A percentile compares a stretch with the other conserved stretches of the same genome.
Evolutionary conservation across 306 rosid genomes (phyloP).

Genomic region (Acacia acuminata): DNA sequence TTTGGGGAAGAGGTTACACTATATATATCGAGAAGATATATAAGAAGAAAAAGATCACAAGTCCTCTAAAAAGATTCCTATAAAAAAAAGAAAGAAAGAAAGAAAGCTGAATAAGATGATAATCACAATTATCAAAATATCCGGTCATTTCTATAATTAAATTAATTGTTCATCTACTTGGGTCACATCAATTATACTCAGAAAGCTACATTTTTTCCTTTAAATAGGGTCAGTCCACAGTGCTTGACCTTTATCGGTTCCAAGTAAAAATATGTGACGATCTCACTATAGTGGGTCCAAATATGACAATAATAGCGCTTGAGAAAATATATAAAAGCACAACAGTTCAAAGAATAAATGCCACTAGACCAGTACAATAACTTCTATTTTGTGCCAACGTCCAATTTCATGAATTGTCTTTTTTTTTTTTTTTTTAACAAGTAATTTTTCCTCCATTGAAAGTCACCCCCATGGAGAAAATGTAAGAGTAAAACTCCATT

Average conservation of each 20-base stretch:
- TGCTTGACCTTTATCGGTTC: not conserved
- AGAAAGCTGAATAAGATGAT: not conserved
- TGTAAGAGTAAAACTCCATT: too few species aligned
- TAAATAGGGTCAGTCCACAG: not conserved
- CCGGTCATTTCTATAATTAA: not conserved
- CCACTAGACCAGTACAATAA: not conserved
- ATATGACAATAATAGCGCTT: conserved; percentile 16
- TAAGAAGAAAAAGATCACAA: not conserved
- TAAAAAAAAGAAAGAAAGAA: too few species aligned
- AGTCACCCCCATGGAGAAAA: too few species aligned
- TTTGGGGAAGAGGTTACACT: not conserved
- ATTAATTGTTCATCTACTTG: not conserved
- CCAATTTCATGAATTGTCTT: not conserved
- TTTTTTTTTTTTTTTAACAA: not conserved
- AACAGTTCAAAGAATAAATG: conserved; percentile 14
- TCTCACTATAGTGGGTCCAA: conserved; percentile 2
- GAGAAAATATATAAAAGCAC: conserved; percentile 3
- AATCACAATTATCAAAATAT: not conserved
- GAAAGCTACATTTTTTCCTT: not conserved
- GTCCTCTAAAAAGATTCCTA: not conserved
- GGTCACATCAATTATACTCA: not conserved
- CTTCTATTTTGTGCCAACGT: conserved; percentile 35
- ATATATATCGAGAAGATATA: too few species aligned
- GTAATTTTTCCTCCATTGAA: too few species aligned
- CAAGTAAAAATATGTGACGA: not conserved